Conservation (phyloP, 345 rosid species). For the Cardamine occulta region DNA sequence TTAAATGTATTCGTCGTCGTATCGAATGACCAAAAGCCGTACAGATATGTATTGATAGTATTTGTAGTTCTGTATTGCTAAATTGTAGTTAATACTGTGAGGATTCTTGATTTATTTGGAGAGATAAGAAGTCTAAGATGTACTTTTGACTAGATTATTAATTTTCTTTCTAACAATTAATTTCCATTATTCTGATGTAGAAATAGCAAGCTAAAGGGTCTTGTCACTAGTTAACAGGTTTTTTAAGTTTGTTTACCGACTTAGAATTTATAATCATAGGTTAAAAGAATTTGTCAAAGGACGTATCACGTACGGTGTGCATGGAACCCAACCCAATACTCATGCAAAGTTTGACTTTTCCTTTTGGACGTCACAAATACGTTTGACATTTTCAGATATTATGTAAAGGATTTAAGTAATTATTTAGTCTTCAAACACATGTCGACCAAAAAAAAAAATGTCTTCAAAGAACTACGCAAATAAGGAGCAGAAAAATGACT, state of each 20-base stretch:
- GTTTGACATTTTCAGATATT: conserved; percentile 3
- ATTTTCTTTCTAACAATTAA: background rate
- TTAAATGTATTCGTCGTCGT: conserved; percentile 9
- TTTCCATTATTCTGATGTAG: background rate
- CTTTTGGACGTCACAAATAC: conserved; percentile 11
- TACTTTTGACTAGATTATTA: conserved; percentile 6
- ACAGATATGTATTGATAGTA: background rate
- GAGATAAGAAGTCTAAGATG: conserved; percentile 28
- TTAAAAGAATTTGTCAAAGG: background rate
- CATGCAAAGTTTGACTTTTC: conserved; percentile 21
- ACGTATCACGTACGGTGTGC: conserved; percentile 29
- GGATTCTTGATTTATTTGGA: conserved; percentile 36
- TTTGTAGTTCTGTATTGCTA: background rate
- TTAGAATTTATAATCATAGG: background rate
- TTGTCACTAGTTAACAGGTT: background rate
- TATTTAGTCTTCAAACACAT: background rate
- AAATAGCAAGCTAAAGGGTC: background rate
- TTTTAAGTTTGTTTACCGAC: background rate
- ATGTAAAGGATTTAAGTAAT: background rate
- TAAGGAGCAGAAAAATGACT: too few relatives aligned
- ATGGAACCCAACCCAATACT: conserved; percentile 16
- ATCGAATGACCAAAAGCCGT: conserved; percentile 35
- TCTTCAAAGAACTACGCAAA: background rate
- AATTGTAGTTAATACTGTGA: background rate
- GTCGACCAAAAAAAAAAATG: background rate